These are phyloP conservation scores for Sclerotinia sclerotiorum DNA, from an alignment of 2,329 filamentous ascomycete genomes.

Conservation along the genomic window DNA sequence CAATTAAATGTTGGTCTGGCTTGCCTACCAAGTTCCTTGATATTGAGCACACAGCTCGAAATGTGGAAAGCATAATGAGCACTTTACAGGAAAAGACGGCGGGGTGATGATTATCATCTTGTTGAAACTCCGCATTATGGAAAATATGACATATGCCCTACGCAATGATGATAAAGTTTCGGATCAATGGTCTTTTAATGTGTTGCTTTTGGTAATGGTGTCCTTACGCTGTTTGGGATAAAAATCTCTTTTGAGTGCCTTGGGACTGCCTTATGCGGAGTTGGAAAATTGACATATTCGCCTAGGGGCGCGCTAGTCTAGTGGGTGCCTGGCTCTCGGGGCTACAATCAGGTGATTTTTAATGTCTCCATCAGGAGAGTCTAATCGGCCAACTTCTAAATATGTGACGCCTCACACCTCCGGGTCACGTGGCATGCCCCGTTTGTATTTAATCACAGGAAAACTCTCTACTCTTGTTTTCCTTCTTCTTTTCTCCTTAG, in stretches of 20 bases:
- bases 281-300: background rate
- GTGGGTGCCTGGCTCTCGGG: no score
- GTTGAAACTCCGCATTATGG: no score
- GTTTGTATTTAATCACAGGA: no score
- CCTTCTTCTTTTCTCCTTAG: no score
- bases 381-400: no score
- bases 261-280: background rate
- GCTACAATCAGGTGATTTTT: no score
- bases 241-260: background rate
- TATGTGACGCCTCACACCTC: no score
- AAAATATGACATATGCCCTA: background rate
- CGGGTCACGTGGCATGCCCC: no score
- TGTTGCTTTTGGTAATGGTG: background rate
- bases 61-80: background rate
- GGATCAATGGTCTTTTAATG: background rate
- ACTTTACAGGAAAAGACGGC: background rate
- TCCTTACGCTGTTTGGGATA: background rate
- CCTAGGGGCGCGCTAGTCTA: background rate
- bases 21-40: background rate
- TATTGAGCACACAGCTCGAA: background rate
- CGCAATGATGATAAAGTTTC: background rate
- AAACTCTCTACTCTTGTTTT: no score
- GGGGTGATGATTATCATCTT: background rate
- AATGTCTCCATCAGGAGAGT: no score
- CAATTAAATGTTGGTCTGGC: background rate